Base-by-base conservation (phyloP, 2,329 filamentous ascomycete genomes). In the Gremmenia infestans region DNA sequence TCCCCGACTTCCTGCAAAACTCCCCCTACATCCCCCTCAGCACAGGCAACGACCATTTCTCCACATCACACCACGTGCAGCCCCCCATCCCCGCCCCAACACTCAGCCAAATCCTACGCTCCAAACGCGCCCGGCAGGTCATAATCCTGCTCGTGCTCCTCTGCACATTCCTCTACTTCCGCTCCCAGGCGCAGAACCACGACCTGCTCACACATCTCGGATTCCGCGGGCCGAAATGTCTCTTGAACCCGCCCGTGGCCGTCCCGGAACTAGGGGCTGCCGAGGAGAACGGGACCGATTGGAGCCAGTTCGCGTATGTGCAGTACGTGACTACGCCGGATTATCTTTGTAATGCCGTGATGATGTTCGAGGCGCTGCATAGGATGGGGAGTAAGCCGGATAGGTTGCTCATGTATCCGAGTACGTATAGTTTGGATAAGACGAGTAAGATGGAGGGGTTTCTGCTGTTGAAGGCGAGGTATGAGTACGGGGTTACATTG, bases 401-500 rank as follows among this genome's bases (percentile, higher is more conserved):
- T 14, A 70, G 75, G 2, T 66, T 79, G 2, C 69, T 80, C 61
- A 70, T 80, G 69, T 79, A 78, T 55, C 76, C 77, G 0, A 66
- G 68, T 2, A 60, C 58, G 1, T 58, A 57, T 23, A 52, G 53
- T 17, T 42, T 55, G 15, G 48, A 73, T 74, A 72, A 69, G 73
- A 63, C 59, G 64, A 35, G 68, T 70, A 4, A 65, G 59, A 48
- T 67, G 50, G n/a, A 68, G 65, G 19, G 66, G 62, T 68, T 61
- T 35, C 52, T 78, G 4, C 59, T 79, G 2, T 66, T 72, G 46
- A 73, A 74, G 49, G 76, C 76, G 7, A 71, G 73, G 22, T 73
- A 78, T 55, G 61, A 72, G 19, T 80, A 78, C 52, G 67, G 70
- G 0, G 76, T 77, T 14, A 78, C 72, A 49, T 60, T 80, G 1